Percentiles rank a stretch among this genome's conserved stretches.
Conservation (phyloP, 768 basidiomycete species). For the Auricularia heimuer region DNA sequence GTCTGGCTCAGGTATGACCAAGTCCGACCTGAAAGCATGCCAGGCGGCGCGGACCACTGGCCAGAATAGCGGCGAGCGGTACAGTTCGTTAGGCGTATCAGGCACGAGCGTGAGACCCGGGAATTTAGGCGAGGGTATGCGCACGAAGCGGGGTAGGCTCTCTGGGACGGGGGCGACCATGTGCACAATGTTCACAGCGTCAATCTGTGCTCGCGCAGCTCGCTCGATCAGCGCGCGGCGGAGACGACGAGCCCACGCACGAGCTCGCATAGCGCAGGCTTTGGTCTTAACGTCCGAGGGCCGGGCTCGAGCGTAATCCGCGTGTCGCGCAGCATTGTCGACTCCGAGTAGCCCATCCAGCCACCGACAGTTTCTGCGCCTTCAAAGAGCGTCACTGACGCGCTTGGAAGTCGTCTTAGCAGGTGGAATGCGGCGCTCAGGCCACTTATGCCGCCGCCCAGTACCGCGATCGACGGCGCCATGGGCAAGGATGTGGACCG, state of each 20-base stretch:
- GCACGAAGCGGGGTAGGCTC: too few species aligned
- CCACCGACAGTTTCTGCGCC: constrained; percentile 59
- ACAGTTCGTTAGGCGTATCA: too few species aligned
- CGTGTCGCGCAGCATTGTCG: constrained; percentile 16
- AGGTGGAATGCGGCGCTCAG: constrained; percentile 76
- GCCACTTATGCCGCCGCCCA: constrained; percentile 78
- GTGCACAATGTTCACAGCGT: constrained; percentile 10
- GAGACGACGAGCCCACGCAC: constrained; percentile 34
- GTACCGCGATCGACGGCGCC: constrained; percentile 38
- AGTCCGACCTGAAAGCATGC: constrained; percentile 52
- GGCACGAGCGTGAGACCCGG: too few species aligned
- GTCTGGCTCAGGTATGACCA: constrained; percentile 42
- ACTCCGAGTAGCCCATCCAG: constrained; percentile 39
- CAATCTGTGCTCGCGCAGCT: constrained; percentile 4
- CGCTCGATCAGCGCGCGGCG: not conserved
- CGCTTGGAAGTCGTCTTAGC: constrained; percentile 48
- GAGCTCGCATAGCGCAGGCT: constrained; percentile 66
- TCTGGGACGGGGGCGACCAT: not conserved
- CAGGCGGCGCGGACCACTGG: not conserved
- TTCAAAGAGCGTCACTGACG: constrained; percentile 62
- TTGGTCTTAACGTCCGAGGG: constrained; percentile 77
- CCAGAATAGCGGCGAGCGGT: constrained; percentile 1
- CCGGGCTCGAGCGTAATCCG: constrained; percentile 70
- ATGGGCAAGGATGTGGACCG: too few species aligned
- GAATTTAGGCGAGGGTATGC: too few species aligned